A percentile compares a stretch with the other conserved stretches of the same genome.
These are phyloP conservation scores for Lichtheimia ramosa DNA, from an alignment of 371 early-diverging fungal genomes.

Conservation along the genomic window DNA sequence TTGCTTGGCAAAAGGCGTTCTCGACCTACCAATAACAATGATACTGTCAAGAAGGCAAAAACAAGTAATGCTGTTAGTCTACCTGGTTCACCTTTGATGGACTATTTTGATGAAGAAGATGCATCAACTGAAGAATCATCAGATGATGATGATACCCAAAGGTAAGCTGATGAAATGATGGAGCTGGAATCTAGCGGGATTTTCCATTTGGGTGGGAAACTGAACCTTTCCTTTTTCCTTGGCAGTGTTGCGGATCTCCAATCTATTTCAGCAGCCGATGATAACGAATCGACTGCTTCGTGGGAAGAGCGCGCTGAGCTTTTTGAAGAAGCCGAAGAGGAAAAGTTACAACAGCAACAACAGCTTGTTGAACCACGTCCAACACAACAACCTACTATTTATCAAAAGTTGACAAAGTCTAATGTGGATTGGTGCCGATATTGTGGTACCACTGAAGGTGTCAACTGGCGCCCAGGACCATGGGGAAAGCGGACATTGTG, in stretches of 20 bases:
- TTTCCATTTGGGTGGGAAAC: background rate
- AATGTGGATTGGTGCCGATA: conserved; percentile 91
- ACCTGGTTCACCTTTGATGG: conserved; percentile 20
- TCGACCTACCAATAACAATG: background rate
- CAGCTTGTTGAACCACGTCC: conserved; percentile 11
- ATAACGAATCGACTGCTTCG: conserved; percentile 18
- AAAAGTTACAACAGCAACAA: background rate
- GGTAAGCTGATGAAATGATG: background rate
- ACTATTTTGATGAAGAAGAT: conserved; percentile 19
- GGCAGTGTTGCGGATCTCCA: conserved; percentile 13
- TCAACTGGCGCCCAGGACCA: conserved; percentile 93
- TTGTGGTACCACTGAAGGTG: conserved; percentile 90
- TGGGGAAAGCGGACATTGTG: conserved; percentile 94
- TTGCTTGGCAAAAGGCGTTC: background rate
- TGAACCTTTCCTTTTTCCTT: background rate
- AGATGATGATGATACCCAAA: conserved; percentile 14
- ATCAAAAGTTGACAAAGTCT: conserved; percentile 63
- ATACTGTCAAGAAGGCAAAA: background rate
- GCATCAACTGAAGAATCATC: conserved; percentile 23
- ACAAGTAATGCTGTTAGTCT: background rate
- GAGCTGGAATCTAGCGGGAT: background rate
- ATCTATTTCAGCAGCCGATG: conserved; percentile 16
- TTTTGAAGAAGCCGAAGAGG: conserved; percentile 11
- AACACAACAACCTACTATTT: conserved; percentile 52
- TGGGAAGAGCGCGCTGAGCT: conserved; percentile 18